phyloP scores from a whole-genome alignment of 495 filamentous ascomycete genomes.

The Astrothelium subdiscretum region DNA sequence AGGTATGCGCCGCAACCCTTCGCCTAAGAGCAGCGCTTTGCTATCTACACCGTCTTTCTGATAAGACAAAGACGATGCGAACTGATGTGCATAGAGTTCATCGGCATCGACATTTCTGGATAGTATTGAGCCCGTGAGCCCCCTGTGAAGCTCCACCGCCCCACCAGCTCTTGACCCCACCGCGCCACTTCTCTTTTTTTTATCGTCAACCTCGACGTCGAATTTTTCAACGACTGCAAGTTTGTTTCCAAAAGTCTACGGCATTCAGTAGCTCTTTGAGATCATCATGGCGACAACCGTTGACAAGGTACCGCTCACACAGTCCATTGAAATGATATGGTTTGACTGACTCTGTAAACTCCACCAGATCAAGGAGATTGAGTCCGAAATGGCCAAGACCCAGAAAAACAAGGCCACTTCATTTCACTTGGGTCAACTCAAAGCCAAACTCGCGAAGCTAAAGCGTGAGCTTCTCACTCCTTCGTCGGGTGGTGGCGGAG shows the following conservation, averaged over 20 bases:
- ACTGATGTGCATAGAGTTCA: background rate
- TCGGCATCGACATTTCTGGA: background rate
- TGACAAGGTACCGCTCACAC: slow-evolving; percentile 62
- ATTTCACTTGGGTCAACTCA: slow-evolving; percentile 79
- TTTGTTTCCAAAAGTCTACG: too few relatives aligned
- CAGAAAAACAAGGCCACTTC: slow-evolving; percentile 98
- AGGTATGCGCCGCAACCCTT: too few relatives aligned
- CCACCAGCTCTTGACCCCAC: background rate
- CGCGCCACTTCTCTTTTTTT: background rate
- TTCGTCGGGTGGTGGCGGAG: slow-evolving; percentile 66
- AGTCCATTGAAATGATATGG: slow-evolving; percentile 12
- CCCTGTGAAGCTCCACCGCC: background rate
- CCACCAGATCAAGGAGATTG: slow-evolving; percentile 85
- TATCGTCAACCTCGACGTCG: too few relatives aligned
- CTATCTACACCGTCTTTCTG: too few relatives aligned
- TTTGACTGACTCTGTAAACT: background rate
- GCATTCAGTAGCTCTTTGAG: background rate
- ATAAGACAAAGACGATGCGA: too few relatives aligned
- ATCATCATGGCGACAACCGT: slow-evolving; percentile 86
- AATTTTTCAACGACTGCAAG: too few relatives aligned
- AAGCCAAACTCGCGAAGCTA: slow-evolving; percentile 95
- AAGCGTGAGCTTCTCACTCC: slow-evolving; percentile 93
- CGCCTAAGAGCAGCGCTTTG: background rate
- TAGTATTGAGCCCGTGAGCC: background rate
- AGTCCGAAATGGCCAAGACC: slow-evolving; percentile 93